These are phyloP conservation scores for Microsporum audouinii DNA, from an alignment of 2,329 filamentous ascomycete species.

Conservation along the genomic window DNA sequence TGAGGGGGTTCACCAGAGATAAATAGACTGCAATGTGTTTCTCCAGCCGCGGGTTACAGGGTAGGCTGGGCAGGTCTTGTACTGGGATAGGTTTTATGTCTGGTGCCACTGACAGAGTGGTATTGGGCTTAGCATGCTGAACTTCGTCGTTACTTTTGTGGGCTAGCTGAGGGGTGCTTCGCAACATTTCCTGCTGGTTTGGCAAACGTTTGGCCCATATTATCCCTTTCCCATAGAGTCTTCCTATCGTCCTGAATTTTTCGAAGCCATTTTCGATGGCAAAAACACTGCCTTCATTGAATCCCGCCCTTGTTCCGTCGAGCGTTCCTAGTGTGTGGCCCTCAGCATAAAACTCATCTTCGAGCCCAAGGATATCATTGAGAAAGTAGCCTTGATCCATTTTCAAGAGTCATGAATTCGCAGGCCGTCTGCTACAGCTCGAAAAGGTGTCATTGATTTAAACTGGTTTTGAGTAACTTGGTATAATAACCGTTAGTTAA, in stretches of 20 bases:
- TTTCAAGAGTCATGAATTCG: neutral
- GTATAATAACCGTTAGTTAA: neutral
- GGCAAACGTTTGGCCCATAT: slow-evolving; percentile 71
- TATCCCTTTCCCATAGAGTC: slow-evolving; percentile 62
- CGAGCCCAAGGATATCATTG: slow-evolving; percentile 47
- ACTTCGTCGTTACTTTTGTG: neutral
- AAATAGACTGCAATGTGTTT: slow-evolving; percentile 69
- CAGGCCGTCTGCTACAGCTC: neutral
- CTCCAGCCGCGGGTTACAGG: slow-evolving; percentile 45
- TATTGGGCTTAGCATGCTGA: neutral
- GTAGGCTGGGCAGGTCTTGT: slow-evolving; percentile 7
- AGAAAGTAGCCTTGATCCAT: slow-evolving; percentile 39
- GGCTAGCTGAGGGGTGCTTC: neutral
- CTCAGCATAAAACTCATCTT: slow-evolving; percentile 65
- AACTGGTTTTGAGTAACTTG: neutral
- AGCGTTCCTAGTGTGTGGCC: slow-evolving; percentile 63
- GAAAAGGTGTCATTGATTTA: neutral
- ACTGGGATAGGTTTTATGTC: neutral
- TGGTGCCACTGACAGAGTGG: neutral
- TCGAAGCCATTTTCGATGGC: slow-evolving; percentile 89
- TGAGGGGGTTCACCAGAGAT: slow-evolving; percentile 66
- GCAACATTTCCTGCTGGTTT: slow-evolving; percentile 13
- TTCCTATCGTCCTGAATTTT: slow-evolving; percentile 73
- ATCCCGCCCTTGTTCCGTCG: slow-evolving; percentile 67
- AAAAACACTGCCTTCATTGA: slow-evolving; percentile 78